Base-by-base conservation (phyloP, 495 filamentous ascomycete species). In the Penicillium bovifimosum region DNA sequence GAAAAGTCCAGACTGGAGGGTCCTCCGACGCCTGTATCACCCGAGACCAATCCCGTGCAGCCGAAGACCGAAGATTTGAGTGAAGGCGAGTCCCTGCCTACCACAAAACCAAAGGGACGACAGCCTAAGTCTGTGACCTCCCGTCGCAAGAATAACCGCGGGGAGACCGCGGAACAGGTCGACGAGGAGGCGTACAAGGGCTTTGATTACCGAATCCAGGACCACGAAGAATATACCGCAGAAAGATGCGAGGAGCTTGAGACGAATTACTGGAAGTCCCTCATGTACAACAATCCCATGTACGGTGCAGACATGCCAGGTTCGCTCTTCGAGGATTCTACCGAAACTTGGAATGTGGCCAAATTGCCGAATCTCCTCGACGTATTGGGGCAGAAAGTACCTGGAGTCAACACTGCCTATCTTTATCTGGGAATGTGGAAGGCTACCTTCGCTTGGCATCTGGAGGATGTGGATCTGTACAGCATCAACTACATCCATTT, bases 401-500 rank as follows among this genome's bases (percentile, higher is more conserved):
- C 93, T 10, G 93, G 93, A 52, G 93, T 98, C 54, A 98, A 98
- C 63, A 97, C 95, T 4, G 92, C 93, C n/a, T 98, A 98, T 67
- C 78, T 98, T 9, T 98, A 98, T 56, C 76, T 97, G 38, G 93
- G 93, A 16, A 97, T 97, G 95, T 98, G 93, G 93, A 98, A 96
- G 63, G 93, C 93, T 16, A 96, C 93, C 2, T 98, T 98, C 65
- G 92, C 93, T 9, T 98, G 93, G 93, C 93, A 98, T 80, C 74
- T 98, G 34, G 93, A 98, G 63, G 93, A 98, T 72, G 91, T 98
- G 47, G 93, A 98, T 72, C 81, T 98, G 2, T 97, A 97, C 79
- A 96, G 91, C 71, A 98, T 98, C 76, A 98, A 98, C 73, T 98
- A 96, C 67, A 91, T 98, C 53, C 93, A 98, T 65, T 98, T 98